Evolutionary conservation across 306 rosid genomes (phyloP), one percentile per base, ranked within the genome.

Genomic region (Cicer cuneatum): DNA sequence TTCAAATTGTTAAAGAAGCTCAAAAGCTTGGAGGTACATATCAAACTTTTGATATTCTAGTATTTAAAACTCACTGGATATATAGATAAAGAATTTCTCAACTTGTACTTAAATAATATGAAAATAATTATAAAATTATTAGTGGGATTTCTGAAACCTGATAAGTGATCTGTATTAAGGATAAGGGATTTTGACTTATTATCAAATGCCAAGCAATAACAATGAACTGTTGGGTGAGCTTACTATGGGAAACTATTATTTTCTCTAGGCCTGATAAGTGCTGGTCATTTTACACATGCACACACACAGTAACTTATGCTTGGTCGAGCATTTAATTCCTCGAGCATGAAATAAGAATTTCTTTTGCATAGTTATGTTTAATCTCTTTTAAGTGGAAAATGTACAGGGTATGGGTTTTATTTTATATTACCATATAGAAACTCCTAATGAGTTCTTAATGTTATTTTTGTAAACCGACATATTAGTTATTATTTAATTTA

Each of bases 1-100:
- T 93, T 78, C 97, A 93, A 75, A 79, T 89, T 49, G 79, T 91
- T 78, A 91, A 88, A 86, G 93, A 91, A 75, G 96, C 98, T 76
- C 98, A 93, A 79, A 93, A 85, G 86, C 88, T 85, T 78, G 91
- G 97, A 87, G 98, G 97, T 90, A 19, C 49, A 29, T 68, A 40
- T 59, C 43, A 11, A 43, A 19, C 56, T 58, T 78, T 6, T 42
- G 19, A 16, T 66, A 41, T 54, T 14, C 57, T 66, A 37, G 35
- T 19, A 9, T 47, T 70, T 64, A 15, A 74, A 41, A 74, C 46
- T 56, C 42, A n/a, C 54, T 52, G 70, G 21, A 21, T 53, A 21
- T 53, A 52, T 68, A 13, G 37, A 62, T 59, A 52, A 66, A 72
- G 19, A 71, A 66, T 19, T 42, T 72, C 21, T 24, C 63, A 10